Conservation (phyloP, 371 early-diverging fungal genomes). For the Paraphysoderma sedebokerense region DNA sequence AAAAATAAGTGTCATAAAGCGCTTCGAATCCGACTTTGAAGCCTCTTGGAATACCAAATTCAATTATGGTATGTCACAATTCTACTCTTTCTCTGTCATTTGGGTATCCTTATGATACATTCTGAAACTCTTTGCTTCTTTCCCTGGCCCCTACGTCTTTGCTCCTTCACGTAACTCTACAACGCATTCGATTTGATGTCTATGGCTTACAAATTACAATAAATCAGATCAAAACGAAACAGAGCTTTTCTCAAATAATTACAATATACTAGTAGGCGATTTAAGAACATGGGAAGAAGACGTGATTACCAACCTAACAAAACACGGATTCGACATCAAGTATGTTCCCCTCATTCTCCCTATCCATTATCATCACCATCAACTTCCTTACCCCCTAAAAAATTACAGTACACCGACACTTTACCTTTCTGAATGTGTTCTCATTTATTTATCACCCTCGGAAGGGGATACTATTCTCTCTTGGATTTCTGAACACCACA, state of each 20-base stretch:
- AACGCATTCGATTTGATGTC: no score
- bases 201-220: no score
- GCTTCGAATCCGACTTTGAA: background rate
- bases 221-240: no score
- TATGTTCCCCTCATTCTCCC: conserved; percentile 9
- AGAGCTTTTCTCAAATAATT: conserved; percentile 34
- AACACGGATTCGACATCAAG: conserved; percentile 48
- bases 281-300: conserved; percentile 39
- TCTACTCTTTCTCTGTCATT: no score
- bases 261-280: conserved; percentile 63
- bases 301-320: conserved; percentile 34
- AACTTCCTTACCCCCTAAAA: background rate
- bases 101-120: no score
- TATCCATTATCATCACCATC: background rate
- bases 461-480: conserved; percentile 44
- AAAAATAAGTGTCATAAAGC: no score
- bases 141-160: no score
- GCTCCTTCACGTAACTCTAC: no score
- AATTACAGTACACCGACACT: conserved; percentile 51
- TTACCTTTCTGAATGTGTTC: conserved; percentile 79
- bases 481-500: conserved; percentile 38
- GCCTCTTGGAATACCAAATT: no score
- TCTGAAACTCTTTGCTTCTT: no score
- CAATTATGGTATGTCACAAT: no score
- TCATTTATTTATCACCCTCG: conserved; percentile 60